phyloP scores from a whole-genome alignment of 441 rosid species.

The Gossypium trilobum region DNA sequence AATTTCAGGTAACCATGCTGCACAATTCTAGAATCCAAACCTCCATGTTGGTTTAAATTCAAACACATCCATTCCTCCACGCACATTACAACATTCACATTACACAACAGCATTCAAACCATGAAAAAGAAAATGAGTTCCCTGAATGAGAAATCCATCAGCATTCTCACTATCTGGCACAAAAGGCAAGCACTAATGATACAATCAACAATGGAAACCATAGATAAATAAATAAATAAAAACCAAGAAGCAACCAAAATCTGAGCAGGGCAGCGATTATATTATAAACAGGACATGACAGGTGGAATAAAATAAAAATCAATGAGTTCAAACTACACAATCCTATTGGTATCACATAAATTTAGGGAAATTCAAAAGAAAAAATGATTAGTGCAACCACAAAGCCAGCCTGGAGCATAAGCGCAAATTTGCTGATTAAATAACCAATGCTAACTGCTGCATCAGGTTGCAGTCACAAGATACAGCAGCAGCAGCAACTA shows the following conservation, averaged over 20 bases:
- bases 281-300: conserved; percentile 5
- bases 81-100: not conserved
- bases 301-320: not conserved
- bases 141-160: conserved; percentile 1
- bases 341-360: not conserved
- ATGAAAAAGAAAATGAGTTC: conserved; percentile 1
- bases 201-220: not conserved
- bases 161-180: conserved; percentile 3
- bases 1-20: not conserved
- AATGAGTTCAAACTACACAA: not conserved
- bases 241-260: not conserved
- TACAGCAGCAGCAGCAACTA: not conserved
- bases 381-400: not conserved
- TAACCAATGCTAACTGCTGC: not conserved
- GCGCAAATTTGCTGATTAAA: not conserved
- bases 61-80: not conserved
- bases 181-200: not conserved
- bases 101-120: not conserved
- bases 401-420: not conserved
- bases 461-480: conserved; percentile 1
- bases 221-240: not conserved
- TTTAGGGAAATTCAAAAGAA: not conserved
- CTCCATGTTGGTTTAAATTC: not conserved
- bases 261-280: not conserved
- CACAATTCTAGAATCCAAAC: not conserved